Conservation (phyloP, 2,329 filamentous ascomycete species). For the Apiospora hydei region DNA sequence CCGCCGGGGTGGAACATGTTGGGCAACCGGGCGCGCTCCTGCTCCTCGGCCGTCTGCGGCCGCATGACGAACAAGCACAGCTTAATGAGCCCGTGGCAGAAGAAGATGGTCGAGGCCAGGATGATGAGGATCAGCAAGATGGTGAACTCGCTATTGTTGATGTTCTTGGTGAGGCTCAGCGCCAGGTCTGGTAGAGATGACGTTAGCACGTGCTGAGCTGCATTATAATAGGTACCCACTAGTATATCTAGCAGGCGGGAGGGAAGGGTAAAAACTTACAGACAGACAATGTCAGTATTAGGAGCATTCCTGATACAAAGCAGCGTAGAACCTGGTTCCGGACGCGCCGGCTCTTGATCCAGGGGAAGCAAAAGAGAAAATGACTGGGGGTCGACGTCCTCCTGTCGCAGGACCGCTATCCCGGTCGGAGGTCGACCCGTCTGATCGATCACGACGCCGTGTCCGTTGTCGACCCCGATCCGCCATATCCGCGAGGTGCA, state of each 20-base stretch:
- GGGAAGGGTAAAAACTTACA: constrained; percentile 60
- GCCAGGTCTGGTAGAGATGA: constrained; percentile 67
- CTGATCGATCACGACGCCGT: constrained; percentile 33
- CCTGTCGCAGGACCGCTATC: constrained; percentile 27
- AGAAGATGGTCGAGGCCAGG: constrained; percentile 76
- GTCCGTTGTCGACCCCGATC: constrained; percentile 47
- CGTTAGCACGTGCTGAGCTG: background rate
- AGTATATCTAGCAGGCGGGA: background rate
- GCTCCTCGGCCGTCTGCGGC: constrained; percentile 41
- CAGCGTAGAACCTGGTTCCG: constrained; percentile 65
- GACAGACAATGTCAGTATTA: constrained; percentile 64
- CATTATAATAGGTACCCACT: background rate
- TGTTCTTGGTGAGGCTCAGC: constrained; percentile 70
- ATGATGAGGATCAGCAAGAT: constrained; percentile 82
- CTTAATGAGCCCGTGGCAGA: constrained; percentile 79
- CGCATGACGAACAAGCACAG: constrained; percentile 71
- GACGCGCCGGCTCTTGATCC: constrained; percentile 60
- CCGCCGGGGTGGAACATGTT: constrained; percentile 63
- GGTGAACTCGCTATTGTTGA: constrained; percentile 75
- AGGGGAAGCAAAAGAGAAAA: constrained; percentile 63
- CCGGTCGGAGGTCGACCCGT: constrained; percentile 23
- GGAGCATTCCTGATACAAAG: constrained; percentile 70
- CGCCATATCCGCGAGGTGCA: constrained; percentile 54
- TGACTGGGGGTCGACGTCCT: constrained; percentile 43
- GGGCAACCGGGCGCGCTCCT: constrained; percentile 39